Conservation (phyloP, 1,284 basidiomycete genomes). For the Heliocybe sulcata region DNA sequence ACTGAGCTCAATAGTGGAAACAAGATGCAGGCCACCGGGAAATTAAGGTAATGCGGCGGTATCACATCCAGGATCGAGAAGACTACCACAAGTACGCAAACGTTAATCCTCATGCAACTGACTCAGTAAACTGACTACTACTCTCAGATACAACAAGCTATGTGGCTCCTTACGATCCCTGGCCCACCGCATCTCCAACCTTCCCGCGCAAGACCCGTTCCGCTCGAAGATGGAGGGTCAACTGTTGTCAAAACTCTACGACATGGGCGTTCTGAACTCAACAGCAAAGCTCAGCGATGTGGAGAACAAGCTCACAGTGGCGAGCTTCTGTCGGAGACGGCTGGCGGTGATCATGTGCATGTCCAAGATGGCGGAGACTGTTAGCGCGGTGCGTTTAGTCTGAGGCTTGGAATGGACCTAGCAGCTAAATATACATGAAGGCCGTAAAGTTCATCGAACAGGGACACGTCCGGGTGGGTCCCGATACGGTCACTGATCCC, state of each 20-base stretch:
- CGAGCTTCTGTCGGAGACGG: constrained; percentile 88
- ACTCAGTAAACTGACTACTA: background rate
- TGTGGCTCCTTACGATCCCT: constrained; percentile 84
- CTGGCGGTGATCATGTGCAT: constrained; percentile 92
- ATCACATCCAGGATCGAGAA: constrained; percentile 91
- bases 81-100: constrained; percentile 85
- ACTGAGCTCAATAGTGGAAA: constrained; percentile 69
- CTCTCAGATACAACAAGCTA: constrained; percentile 81
- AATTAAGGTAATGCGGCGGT: constrained; percentile 92
- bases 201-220: constrained; percentile 90
- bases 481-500: constrained; percentile 94
- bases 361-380: constrained; percentile 93
- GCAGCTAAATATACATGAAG: constrained; percentile 29
- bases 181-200: constrained; percentile 82
- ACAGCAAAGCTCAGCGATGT: constrained; percentile 84
- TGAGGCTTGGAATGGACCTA: background rate
- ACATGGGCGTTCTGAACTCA: constrained; percentile 88
- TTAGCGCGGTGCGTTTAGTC: constrained; percentile 64
- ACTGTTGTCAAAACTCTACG: constrained; percentile 92
- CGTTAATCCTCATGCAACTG: background rate
- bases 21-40: constrained; percentile 91
- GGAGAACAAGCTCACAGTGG: constrained; percentile 93
- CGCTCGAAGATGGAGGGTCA: constrained; percentile 80
- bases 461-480: constrained; percentile 95
- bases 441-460: constrained; percentile 98